Percentiles rank a stretch among this genome's conserved stretches.
These are phyloP conservation scores for Ascocoryne sarcoides DNA, from an alignment of 2,329 filamentous ascomycete genomes.

Conservation along the genomic window DNA sequence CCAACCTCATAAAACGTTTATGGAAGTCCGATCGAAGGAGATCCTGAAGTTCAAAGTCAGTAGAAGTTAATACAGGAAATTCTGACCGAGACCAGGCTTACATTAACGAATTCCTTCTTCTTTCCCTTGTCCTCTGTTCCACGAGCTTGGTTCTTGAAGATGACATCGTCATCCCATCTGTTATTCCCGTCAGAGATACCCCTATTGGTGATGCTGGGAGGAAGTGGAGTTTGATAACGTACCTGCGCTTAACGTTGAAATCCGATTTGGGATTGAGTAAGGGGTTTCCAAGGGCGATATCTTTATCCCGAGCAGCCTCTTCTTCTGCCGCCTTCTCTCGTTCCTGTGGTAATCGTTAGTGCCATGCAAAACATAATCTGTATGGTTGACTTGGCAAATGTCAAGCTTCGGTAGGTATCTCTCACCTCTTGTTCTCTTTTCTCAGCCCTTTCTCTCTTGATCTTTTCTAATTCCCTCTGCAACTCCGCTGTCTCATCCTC, in stretches of 20 bases:
- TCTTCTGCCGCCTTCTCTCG: slow-evolving; percentile 72
- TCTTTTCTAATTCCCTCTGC: slow-evolving; percentile 88
- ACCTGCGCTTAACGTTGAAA: slow-evolving; percentile 75
- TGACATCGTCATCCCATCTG: slow-evolving; percentile 95
- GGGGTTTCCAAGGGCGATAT: slow-evolving; percentile 89
- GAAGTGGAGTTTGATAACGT: slow-evolving; percentile 13
- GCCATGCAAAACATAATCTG: not conserved
- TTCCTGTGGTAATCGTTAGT: slow-evolving; percentile 42
- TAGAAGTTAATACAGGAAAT: not conserved
- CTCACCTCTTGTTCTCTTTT: slow-evolving; percentile 65
- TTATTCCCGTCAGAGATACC: slow-evolving; percentile 15
- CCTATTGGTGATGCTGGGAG: not conserved
- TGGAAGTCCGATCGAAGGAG: slow-evolving; percentile 93
- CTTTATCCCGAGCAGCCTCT: slow-evolving; percentile 72
- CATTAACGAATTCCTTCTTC: slow-evolving; percentile 94
- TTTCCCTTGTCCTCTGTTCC: slow-evolving; percentile 87
- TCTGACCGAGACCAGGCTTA: slow-evolving; percentile 35
- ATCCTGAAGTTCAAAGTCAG: slow-evolving; percentile 45
- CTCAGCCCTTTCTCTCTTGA: slow-evolving; percentile 73
- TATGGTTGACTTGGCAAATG: no score
- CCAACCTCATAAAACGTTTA: slow-evolving; percentile 77
- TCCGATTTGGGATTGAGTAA: slow-evolving; percentile 73
- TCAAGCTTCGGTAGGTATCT: slow-evolving; percentile 2
- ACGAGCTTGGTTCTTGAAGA: slow-evolving; percentile 97
- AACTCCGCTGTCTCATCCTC: slow-evolving; percentile 83